Evolutionary conservation across 306 rosid genomes (phyloP), one percentile per base, ranked within the genome.

Genomic region (Potentilla sterilis): DNA sequence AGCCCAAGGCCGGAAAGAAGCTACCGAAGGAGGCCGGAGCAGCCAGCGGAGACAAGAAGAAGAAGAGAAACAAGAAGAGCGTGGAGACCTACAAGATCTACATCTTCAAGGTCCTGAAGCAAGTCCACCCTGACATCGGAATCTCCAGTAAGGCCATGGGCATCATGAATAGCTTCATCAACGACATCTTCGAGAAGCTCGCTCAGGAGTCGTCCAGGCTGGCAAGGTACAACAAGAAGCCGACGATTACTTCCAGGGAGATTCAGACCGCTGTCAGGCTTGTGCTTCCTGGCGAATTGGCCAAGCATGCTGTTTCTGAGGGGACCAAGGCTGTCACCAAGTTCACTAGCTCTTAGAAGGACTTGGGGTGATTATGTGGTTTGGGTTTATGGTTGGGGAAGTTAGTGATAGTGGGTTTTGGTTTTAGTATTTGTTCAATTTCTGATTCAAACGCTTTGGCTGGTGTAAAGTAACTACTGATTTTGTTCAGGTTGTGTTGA

Each of bases 121-220:
- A 91, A 79, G 97, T 91, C 0, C 97, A 91, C 63, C 97, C 97
- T 0, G 97, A 91, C 69, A 91, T 91, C 2, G 96, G 96, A 0
- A 84, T 91, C 28, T 90, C 96, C 22, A 90, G 93, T 83, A 90
- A 90, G 75, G 96, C 96, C 13, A 91, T 91, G 96, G 96, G 96
- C 0, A 91, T 91, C 80, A 91, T 91, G 96, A 91, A 91, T 82
- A 84, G 89, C 21, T 91, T 91, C 79, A 90, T 90, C 78, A 90
- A 90, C 58, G 96, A 90, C 13, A 90, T 90, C 65, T 90, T 90
- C 19, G 96, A 90, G 89, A 90, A 90, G 71, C 96, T 90, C 1
- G 93, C 96, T 3, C 96, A 91, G 81, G 96, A 91, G 64, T 68
- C 96, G 0, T 91, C 96, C 0, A 78, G 87, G 0, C 80, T 91